Evolutionary conservation across 768 basidiomycete genomes (phyloP).

Genomic region (Phanerochaete carnosa): DNA sequence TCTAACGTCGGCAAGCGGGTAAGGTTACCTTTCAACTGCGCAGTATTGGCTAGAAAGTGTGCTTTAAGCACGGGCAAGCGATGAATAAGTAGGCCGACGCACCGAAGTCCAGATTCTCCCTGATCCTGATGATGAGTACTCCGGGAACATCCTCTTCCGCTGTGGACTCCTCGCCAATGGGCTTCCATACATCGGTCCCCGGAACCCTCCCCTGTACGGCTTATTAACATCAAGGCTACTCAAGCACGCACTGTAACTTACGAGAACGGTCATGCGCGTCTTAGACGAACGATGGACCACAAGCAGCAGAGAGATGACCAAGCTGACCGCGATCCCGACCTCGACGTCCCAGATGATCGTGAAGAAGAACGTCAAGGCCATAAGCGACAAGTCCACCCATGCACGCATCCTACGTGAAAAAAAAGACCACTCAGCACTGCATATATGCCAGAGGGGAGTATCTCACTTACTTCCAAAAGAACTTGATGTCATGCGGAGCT

Average conservation of each 20-base stretch:
- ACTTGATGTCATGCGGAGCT: constrained; percentile 81
- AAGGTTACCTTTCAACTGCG: constrained; percentile 78
- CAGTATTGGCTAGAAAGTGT: constrained; percentile 72
- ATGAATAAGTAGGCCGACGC: constrained; percentile 18
- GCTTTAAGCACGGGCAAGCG: neutral
- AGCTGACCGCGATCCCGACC: constrained; percentile 85
- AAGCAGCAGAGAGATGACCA: constrained; percentile 83
- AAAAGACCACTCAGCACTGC: neutral
- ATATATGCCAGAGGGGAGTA: neutral
- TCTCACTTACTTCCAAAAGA: constrained; percentile 76
- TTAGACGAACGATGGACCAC: constrained; percentile 89
- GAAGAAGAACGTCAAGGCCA: constrained; percentile 83
- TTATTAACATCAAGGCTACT: neutral
- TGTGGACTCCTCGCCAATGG: constrained; percentile 84
- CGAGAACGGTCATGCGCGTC: constrained; percentile 87
- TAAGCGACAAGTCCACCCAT: constrained; percentile 87
- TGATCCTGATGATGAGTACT: constrained; percentile 81
- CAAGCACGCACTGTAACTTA: constrained; percentile 31
- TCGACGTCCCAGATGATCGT: constrained; percentile 91
- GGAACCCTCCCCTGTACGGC: constrained; percentile 73
- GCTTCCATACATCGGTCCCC: constrained; percentile 86
- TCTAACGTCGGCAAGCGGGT: neutral
- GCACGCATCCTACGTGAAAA: constrained; percentile 64
- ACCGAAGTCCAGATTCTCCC: constrained; percentile 93
- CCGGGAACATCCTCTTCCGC: constrained; percentile 79